These are phyloP conservation scores for Malassezia caprae DNA, from an alignment of 1,284 basidiomycete genomes.

Conservation along the genomic window DNA sequence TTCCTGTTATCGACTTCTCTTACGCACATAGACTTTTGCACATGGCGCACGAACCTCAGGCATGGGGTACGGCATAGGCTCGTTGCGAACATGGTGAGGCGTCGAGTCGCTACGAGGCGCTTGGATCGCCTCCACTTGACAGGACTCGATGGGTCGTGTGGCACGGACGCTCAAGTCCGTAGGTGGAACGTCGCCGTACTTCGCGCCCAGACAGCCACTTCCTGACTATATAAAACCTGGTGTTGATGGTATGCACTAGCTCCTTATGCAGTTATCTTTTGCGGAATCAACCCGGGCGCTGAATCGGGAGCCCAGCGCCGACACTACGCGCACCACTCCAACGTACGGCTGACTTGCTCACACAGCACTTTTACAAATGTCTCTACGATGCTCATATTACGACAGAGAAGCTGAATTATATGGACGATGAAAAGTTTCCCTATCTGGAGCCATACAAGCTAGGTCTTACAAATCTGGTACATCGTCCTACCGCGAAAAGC, in stretches of 20 bases:
- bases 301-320: constrained; percentile 11
- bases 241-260: background rate
- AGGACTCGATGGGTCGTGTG: background rate
- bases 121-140: background rate
- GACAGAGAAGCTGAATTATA: background rate
- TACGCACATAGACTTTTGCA: constrained; percentile 14
- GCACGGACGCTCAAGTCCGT: background rate
- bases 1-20: constrained; percentile 4
- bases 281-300: constrained; percentile 16
- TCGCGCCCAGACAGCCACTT: background rate
- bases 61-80: constrained; percentile 16
- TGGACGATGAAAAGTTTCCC: constrained; percentile 6
- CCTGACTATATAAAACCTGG: constrained; percentile 5
- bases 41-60: constrained; percentile 24
- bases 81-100: background rate
- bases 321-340: constrained; percentile 16
- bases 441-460: background rate
- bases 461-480: constrained; percentile 14
- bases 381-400: constrained; percentile 10
- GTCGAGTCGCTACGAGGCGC: background rate
- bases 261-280: constrained; percentile 10
- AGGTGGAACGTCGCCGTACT: constrained; percentile 9
- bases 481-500: constrained; percentile 7
- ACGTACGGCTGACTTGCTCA: background rate
- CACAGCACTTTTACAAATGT: constrained; percentile 11